Conservation (phyloP, 164 flowering plant species). For the Paratinospora sagittata region DNA sequence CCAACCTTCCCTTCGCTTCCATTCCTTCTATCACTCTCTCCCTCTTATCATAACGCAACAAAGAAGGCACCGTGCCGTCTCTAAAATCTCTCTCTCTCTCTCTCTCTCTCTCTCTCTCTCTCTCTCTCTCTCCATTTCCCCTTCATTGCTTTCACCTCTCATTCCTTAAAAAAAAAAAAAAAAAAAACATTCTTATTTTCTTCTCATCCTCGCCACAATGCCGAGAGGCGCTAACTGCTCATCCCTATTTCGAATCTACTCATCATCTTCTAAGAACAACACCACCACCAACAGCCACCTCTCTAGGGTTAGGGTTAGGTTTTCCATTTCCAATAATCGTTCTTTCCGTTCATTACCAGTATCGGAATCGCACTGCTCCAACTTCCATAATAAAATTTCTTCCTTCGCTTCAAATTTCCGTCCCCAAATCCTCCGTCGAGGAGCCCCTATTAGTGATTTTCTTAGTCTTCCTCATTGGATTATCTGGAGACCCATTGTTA, state of each 20-base stretch:
- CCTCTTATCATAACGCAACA: no score
- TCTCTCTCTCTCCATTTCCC: neutral
- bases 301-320: slow-evolving; percentile 16
- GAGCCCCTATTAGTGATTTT: slow-evolving; percentile 5
- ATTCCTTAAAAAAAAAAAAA: no score
- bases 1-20: no score
- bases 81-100: no score
- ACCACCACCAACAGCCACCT: no score
- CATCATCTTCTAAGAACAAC: slow-evolving; percentile 25
- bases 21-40: no score
- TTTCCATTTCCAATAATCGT: slow-evolving; percentile 10
- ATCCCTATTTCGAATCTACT: slow-evolving; percentile 30
- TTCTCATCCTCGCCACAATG: slow-evolving; percentile 20
- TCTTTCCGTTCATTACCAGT: slow-evolving; percentile 16
- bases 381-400: slow-evolving; percentile 3
- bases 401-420: slow-evolving; percentile 6
- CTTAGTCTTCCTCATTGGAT: neutral
- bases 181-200: no score
- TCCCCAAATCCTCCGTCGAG: slow-evolving; percentile 12
- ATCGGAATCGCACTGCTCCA: slow-evolving; percentile 1
- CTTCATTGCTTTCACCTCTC: no score
- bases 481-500: slow-evolving; percentile 22
- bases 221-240: slow-evolving; percentile 34
- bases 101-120: no score
- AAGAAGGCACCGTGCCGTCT: no score